Base-by-base conservation (phyloP, 2,329 filamentous ascomycete genomes). In the Monilinia fructigena region DNA sequence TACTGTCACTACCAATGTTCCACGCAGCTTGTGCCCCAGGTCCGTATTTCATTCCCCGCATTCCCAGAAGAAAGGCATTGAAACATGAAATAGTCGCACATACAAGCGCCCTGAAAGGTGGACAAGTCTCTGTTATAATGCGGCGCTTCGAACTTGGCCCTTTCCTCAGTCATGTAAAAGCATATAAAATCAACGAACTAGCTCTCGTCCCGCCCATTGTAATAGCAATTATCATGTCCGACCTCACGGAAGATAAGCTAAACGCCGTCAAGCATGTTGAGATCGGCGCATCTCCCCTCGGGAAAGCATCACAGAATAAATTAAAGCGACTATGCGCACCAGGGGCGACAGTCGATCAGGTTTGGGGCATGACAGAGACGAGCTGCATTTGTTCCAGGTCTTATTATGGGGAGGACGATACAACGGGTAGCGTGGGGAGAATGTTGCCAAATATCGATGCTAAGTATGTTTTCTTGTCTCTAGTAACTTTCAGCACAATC, bases 171-270 rank as follows among this genome's bases (percentile, higher is more conserved):
- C 82, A 88, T 73, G 83, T 92, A 23, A 81, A 91, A 74, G 83
- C 81, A 61, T 91, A 85, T 77, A 83, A 85, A 50, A 87, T 96
- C 72, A 91, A 88, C 11, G 81, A 83, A 67, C 76, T 93, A 38
- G 79, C 81, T 6, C 79, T 89, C 2, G 92, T 94, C 3, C 92
- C 92, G 7, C 91, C 92, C 0, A 88, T 96, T 64, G 80, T 92
- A 0, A 85, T 94, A 10, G 81, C 85, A 23, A 81, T 96, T 71
- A 70, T 74, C 26, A 72, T 74, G 71, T 71, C 70, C 1, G 70
- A 66, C 2, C 26, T 72, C 6, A 54, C 42, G 7, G 54, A 45
- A 20, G 68, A 68, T 2, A 68, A 66, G 38, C 86, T 88, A 23
- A 95, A 94, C 75, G 83, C 89, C 70, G 63, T 76, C 1, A 66